Conservation (phyloP, 305 asterid genomes). For the Fraxinus paxiana region DNA sequence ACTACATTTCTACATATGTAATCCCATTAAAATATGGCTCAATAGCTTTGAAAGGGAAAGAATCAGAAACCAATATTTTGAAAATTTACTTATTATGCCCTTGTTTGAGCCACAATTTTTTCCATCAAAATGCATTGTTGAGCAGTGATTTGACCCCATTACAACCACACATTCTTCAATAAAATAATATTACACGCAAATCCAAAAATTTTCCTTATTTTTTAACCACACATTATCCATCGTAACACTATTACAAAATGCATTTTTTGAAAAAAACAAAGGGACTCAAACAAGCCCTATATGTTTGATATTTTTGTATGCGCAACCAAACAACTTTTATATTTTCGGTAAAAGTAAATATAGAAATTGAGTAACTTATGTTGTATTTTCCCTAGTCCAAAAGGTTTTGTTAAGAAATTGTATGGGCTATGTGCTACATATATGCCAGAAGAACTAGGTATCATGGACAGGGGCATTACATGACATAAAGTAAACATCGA, state of each 20-base stretch:
- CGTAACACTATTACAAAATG: too few relatives aligned
- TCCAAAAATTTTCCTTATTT: neutral
- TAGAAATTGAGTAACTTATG: neutral
- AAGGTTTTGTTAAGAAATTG: neutral
- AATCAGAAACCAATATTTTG: neutral
- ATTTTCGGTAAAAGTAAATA: neutral
- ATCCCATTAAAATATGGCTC: neutral
- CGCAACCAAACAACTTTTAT: neutral
- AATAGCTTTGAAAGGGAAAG: neutral
- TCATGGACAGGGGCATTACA: neutral
- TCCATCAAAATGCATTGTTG: neutral
- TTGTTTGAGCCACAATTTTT: neutral
- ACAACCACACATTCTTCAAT: neutral
- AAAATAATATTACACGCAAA: neutral
- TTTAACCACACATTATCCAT: too few relatives aligned
- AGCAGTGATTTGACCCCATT: neutral
- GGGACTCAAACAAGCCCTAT: neutral
- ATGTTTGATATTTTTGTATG: neutral
- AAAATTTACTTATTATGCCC: neutral
- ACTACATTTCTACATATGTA: neutral
- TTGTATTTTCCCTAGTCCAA: neutral
- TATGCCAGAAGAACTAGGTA: neutral
- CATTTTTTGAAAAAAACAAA: too few relatives aligned
- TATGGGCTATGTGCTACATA: neutral
- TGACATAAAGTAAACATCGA: neutral